These are phyloP conservation scores for Rhizopus sp. DNA, from an alignment of 371 early-diverging fungal species.

Conservation along the genomic window DNA sequence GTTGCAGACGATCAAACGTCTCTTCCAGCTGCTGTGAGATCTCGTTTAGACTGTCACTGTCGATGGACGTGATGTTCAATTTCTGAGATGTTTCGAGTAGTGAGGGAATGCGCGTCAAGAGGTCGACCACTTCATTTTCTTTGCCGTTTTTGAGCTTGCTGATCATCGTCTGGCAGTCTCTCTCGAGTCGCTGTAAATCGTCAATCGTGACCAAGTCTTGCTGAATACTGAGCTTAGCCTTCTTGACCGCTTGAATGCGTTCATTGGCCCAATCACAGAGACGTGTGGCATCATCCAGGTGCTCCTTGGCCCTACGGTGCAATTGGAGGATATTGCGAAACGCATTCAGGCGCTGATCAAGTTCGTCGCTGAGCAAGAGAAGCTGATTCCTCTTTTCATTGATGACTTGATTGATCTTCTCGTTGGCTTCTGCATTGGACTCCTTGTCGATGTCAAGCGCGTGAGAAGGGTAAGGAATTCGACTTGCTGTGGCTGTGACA, in stretches of 20 bases:
- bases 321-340: slow-evolving; percentile 36
- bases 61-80: slow-evolving; percentile 19
- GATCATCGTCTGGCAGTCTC: slow-evolving; percentile 25
- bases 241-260: slow-evolving; percentile 25
- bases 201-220: slow-evolving; percentile 29
- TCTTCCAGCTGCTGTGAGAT: slow-evolving; percentile 32
- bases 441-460: slow-evolving; percentile 25
- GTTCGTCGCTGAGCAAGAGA: slow-evolving; percentile 32
- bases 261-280: slow-evolving; percentile 48
- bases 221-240: slow-evolving; percentile 24
- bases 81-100: slow-evolving; percentile 28
- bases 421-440: slow-evolving; percentile 34
- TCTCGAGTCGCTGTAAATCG: slow-evolving; percentile 33
- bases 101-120: slow-evolving; percentile 32
- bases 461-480: slow-evolving; percentile 39
- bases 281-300: slow-evolving; percentile 33
- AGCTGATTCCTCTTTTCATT: slow-evolving; percentile 28
- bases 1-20: slow-evolving; percentile 35
- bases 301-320: slow-evolving; percentile 35
- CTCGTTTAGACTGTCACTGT: slow-evolving; percentile 22
- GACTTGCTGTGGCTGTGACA: slow-evolving; percentile 32
- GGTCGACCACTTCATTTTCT: slow-evolving; percentile 40
- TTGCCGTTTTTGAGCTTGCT: slow-evolving; percentile 33
- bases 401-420: slow-evolving; percentile 30
- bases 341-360: slow-evolving; percentile 30